Evolutionary conservation across 495 filamentous ascomycete genomes (phyloP), one percentile per base, ranked within the genome.

Genomic region (Arthonia radiata): DNA sequence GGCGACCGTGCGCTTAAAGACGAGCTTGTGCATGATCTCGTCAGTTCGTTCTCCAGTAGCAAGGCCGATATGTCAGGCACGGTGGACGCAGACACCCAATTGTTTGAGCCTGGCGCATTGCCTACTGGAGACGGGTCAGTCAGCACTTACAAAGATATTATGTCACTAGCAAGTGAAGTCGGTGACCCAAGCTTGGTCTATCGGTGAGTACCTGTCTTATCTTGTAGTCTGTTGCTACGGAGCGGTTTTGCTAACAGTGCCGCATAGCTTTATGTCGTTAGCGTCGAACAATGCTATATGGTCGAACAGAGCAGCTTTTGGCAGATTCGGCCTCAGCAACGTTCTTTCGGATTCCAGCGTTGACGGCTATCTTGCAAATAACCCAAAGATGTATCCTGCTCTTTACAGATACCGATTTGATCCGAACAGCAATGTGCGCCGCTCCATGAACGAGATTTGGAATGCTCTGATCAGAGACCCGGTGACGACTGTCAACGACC

Each of bases 371-470:
- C 50, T 73, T 9, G 53, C 65, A 3, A 51, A 67, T 35, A 90
- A 93, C 37, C 78, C 79, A 2, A 93, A 90, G 47, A 61, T 97
- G 21, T 92, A 92, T 40, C 77, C 81, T 2, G 92, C 92, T 44
- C 57, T 97, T 4, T 97, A 74, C 46, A 65, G 86, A 17, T 97
- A 93, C 51, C 57, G 78, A 17, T 93, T 92, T 26, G 86, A 97
- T 47, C 86, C 86, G 0, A 92, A 90, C 41, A 63, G 70, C 3
- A 82, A 79, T 42, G 86, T 94, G 13, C 76, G 77, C 40, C 67
- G 69, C 23, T 82, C 82, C 3, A 97, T 97, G 86, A 80, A 86
- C 33, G 76, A 83, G 30, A 97, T 97, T 35, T 94, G 86, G 86
- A 75, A 72, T 38, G 70, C 83, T 0, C 44, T 94, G 17, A 78